Evolutionary conservation across 2,329 filamentous ascomycete species (phyloP), one percentile per base, ranked within the genome.

Genomic region (Nannizziopsis arthrosporioides): DNA sequence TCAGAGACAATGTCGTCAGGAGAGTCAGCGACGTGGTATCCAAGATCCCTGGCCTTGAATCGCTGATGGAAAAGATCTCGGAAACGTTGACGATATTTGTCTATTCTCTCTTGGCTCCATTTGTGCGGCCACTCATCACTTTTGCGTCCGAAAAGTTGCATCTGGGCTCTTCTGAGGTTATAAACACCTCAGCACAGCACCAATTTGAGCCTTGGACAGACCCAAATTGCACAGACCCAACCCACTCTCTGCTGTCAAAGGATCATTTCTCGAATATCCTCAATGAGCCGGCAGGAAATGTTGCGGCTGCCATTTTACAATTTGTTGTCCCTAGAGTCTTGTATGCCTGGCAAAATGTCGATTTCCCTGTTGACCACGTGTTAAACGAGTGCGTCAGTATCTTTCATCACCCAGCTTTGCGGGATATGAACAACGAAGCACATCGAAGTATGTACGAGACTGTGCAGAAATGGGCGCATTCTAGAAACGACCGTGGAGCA

Each of bases 81-180:
- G 92, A 98, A 69, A 90, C 85, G 1, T 73, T 98, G 36, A 94
- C 90, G 0, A 75, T 94, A 5, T 96, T 96, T 62, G 79, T 98
- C 44, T 76, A 98, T 53, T 89, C 88, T 5, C 76, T 98, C 1
- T 75, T 98, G 14, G 86, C 92, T 0, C 92, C 92, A 0, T 96
- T 93, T 64, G 77, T 98, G 53, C 80, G 88, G 48, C 92, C 92
- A 9, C 83, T 98, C 61, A 95, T 98, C 65, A 84, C 82, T 45
- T 79, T 84, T 46, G 87, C 90, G 4, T 90, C 87, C 17, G 81
- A 89, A 60, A 78, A 80, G 31, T 73, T 98, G 19, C 94, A 96
- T 68, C 77, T 82, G 18, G 90, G 92, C 3, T 94, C 87, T 8
- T 84, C 84, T 0, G 77, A 79, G 0, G 78, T 84, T 19, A 71